Evolutionary conservation across 306 rosid genomes (phyloP).

Genomic region (Potentilla sterilis): DNA sequence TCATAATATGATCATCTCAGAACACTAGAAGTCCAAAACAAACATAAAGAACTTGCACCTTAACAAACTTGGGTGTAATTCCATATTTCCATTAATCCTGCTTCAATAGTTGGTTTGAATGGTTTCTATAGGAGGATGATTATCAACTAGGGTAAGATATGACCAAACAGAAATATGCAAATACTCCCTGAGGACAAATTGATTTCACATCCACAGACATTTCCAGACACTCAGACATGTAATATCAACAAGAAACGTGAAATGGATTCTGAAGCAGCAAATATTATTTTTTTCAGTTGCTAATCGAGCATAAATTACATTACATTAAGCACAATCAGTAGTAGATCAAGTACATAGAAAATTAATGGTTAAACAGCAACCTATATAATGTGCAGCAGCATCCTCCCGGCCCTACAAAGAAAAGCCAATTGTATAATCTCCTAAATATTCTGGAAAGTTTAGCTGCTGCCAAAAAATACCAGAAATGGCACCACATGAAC

Average conservation of each 20-base stretch:
- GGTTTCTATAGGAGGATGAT: neutral
- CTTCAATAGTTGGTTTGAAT: neutral
- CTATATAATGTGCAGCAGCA: constrained; percentile 17
- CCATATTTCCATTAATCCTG: neutral
- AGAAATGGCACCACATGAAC: constrained; percentile 7
- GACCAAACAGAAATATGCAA: neutral
- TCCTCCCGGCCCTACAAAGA: constrained; percentile 30
- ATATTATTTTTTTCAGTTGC: constrained; percentile 18
- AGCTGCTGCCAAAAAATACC: constrained; percentile 11
- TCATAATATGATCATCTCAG: neutral
- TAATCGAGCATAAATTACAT: constrained; percentile 12
- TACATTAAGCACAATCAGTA: constrained; percentile 29
- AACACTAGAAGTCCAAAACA: neutral
- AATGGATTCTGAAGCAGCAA: constrained; percentile 1
- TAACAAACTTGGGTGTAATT: neutral
- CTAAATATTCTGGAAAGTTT: constrained; percentile 12
- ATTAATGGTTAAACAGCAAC: constrained; percentile 18
- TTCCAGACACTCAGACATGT: neutral
- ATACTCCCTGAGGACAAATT: neutral
- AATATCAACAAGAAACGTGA: no score
- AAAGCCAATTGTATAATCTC: constrained; percentile 23
- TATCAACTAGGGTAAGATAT: neutral
- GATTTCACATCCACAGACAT: neutral
- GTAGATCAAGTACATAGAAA: constrained; percentile 21
- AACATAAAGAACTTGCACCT: neutral